A percentile compares a stretch with the other conserved stretches of the same genome.
Conservation (phyloP, 2,329 filamentous ascomycete genomes). For the Trichophyton rubrum region DNA sequence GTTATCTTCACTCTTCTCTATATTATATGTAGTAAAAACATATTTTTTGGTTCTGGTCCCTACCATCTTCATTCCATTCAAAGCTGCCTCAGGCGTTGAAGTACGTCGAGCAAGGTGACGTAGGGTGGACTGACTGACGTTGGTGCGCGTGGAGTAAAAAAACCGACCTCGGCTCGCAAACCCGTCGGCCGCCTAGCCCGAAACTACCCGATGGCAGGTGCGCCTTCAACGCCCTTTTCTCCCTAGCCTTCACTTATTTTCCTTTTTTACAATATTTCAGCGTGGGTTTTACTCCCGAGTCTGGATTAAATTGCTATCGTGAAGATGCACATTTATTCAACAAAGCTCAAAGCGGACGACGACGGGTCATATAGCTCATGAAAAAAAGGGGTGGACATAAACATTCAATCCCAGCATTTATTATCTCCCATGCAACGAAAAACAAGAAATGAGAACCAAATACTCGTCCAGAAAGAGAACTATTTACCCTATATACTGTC, state of each 20-base stretch:
- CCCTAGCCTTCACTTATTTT: not conserved
- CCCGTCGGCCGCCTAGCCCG: not conserved
- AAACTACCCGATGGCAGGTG: not conserved
- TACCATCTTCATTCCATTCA: not conserved
- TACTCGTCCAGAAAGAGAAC: not conserved
- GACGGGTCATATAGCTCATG: not conserved
- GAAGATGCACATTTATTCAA: not conserved
- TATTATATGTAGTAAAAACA: not conserved
- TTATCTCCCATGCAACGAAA: constrained; percentile 1
- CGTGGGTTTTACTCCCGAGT: not conserved
- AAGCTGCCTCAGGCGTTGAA: no score
- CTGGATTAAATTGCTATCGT: not conserved
- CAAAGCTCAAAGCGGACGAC: not conserved
- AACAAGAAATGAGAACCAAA: not conserved
- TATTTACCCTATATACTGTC: not conserved
- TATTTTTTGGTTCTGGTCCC: not conserved
- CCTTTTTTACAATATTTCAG: not conserved
- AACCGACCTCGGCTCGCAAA: not conserved
- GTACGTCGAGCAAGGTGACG: no score
- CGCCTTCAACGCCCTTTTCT: not conserved
- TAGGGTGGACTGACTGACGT: no score
- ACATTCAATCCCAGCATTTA: not conserved
- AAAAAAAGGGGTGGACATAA: not conserved
- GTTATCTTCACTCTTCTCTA: not conserved
- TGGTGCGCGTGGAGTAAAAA: no score